A percentile compares a stretch with the other conserved stretches of the same genome.
Conservation (phyloP, 164 flowering plant genomes). For the Aristolochia californica region DNA sequence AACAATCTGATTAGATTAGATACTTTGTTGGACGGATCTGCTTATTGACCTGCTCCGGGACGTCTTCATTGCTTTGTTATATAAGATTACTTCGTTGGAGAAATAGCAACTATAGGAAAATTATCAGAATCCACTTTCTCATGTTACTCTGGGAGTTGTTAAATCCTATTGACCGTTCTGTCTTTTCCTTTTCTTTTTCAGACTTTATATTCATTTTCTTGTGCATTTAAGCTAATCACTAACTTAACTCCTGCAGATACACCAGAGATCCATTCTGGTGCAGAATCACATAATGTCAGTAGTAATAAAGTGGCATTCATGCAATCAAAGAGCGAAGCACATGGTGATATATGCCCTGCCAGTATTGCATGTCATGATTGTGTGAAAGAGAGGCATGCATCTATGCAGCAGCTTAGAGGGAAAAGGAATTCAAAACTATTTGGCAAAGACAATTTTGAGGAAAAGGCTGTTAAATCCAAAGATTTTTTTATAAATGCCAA, state of each 20-base stretch:
- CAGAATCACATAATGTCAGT: neutral
- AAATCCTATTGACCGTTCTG: too few species aligned
- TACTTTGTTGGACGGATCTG: too few species aligned
- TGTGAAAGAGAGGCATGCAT: conserved; percentile 34
- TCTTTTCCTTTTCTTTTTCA: neutral
- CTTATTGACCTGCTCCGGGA: too few species aligned
- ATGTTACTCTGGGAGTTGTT: too few species aligned
- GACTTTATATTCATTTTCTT: neutral
- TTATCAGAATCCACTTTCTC: too few species aligned
- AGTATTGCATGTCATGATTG: conserved; percentile 19
- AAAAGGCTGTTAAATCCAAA: conserved; percentile 17
- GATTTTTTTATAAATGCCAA: conserved; percentile 15
- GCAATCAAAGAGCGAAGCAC: conserved; percentile 27
- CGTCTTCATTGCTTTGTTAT: too few species aligned
- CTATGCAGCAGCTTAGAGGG: conserved; percentile 69
- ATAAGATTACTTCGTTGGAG: too few species aligned
- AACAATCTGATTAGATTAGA: too few species aligned
- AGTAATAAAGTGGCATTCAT: conserved; percentile 15
- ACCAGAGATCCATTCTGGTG: neutral
- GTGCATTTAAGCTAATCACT: too few species aligned
- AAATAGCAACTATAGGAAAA: too few species aligned
- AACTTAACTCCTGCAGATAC: conserved; percentile 4
- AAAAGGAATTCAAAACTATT: conserved; percentile 53
- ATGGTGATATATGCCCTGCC: conserved; percentile 34
- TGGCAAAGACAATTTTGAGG: conserved; percentile 23